Evolutionary conservation across 108 stramenopile species (phyloP), one percentile per base, ranked within the genome.

Genomic region (Nitzschia sp.): DNA sequence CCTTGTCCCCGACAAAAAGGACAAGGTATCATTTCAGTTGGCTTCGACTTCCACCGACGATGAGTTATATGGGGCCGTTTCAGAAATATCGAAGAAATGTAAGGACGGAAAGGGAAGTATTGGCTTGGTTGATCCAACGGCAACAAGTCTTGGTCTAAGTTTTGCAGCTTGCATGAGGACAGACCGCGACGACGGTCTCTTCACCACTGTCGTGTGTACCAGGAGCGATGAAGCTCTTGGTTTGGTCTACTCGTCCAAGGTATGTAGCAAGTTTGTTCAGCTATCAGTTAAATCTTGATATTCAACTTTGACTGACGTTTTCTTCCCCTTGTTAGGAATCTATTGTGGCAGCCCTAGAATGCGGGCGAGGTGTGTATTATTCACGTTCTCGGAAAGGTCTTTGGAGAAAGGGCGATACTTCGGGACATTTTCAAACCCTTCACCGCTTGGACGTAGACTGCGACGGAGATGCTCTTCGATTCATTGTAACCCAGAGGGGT

Each of bases 361-460:
- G 79, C 52, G 95, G 87, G n/a, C 76, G 95, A 23, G 98, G 94
- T 23, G 93, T 98, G 8, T 98, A 98, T 82, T 97, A 85, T 66
- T 95, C 93, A 16, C 79, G 96, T 1, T 95, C 93, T 29, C 86
- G 97, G 9, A 68, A 81, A n/a, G 76, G 80, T 16, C 75, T 97
- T 0, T 97, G 97, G 97, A 81, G 93, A 45, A 97, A 97, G 75
- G 98, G 97, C 1, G 96, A 97, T 58, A 95, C 92, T 0, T 90
- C 90, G 45, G 98, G 97, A n/a, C 87, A 91, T 71, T 80, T 77
- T 34, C 98, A 99, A 83, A 89, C 82, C 25, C 81, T 99, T 17
- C 89, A 93, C 46, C 76, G 88, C 3, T 56, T 96, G 35, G 91
- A 92, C 58, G 69, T 94, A 2, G 98, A 99, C 74, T 99, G 97